A percentile compares a stretch with the other conserved stretches of the same genome.
phyloP scores from a whole-genome alignment of 345 rosid species.

The Theobroma cacao region DNA sequence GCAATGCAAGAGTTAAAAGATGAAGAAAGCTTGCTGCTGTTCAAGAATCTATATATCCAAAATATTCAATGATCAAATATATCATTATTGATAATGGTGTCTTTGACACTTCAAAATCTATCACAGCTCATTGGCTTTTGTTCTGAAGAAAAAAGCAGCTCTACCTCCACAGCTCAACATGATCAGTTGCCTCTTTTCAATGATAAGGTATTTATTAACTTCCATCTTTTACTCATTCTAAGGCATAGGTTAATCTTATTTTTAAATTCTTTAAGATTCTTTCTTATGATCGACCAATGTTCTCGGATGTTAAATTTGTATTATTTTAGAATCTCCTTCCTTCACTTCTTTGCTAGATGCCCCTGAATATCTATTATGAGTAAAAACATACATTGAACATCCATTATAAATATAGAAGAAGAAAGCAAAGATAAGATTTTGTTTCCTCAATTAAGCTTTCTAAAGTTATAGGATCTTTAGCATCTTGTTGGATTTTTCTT shows the following conservation, averaged over 20 bases:
- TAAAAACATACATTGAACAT: no score
- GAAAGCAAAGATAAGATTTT: not conserved
- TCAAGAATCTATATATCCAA: not conserved
- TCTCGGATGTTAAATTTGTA: no score
- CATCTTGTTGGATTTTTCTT: not conserved
- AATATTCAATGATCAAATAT: not conserved
- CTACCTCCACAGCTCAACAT: not conserved
- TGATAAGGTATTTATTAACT: not conserved
- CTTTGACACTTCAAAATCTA: not conserved
- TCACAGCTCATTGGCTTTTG: slow-evolving; percentile 1
- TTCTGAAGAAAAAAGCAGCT: not conserved
- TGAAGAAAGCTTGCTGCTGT: not conserved
- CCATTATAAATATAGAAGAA: not conserved
- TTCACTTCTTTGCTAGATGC: no score
- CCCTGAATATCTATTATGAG: no score
- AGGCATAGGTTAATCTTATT: not conserved
- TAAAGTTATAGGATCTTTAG: not conserved
- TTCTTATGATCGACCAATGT: no score
- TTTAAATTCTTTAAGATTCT: no score
- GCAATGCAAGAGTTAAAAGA: not conserved
- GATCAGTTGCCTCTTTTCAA: not conserved
- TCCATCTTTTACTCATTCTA: not conserved
- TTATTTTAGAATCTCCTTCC: no score
- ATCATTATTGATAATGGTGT: not conserved
- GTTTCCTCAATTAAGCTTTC: not conserved